phyloP scores from a whole-genome alignment of 2,329 filamentous ascomycete species.

The Aspergillus thermomutatus region DNA sequence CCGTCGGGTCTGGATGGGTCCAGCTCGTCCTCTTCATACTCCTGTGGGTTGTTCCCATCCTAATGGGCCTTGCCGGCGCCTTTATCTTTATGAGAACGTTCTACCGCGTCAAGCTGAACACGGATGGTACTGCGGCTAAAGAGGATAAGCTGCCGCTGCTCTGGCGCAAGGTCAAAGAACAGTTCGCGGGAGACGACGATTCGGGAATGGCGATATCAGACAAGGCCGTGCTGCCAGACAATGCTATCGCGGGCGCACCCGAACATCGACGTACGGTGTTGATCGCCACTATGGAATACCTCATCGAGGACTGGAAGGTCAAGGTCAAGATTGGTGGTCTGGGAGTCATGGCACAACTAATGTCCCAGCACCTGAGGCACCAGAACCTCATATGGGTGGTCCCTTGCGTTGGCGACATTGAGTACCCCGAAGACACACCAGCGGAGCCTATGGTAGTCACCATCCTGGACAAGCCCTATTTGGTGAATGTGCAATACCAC shows the following conservation, averaged over 20 bases:
- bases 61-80: constrained; percentile 48
- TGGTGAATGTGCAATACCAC: constrained; percentile 63
- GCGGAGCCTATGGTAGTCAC: constrained; percentile 62
- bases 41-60: constrained; percentile 51
- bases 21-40: constrained; percentile 56
- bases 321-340: constrained; percentile 70
- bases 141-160: background rate
- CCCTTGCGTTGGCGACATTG: constrained; percentile 60
- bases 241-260: constrained; percentile 7
- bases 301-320: constrained; percentile 67
- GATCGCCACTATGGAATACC: constrained; percentile 70
- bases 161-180: background rate
- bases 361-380: constrained; percentile 63
- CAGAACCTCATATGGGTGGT: constrained; percentile 66
- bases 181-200: background rate
- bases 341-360: constrained; percentile 67
- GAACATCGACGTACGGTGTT: constrained; percentile 53
- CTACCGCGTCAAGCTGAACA: constrained; percentile 61
- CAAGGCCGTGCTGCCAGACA: background rate
- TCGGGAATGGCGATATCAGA: background rate
- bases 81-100: constrained; percentile 60
- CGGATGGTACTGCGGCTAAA: constrained; percentile 41
- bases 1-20: constrained; percentile 50
- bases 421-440: constrained; percentile 58
- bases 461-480: constrained; percentile 59